A percentile compares a stretch with the other conserved stretches of the same genome.
Conservation (phyloP, 441 rosid species). For the Euphorbia celastroides region DNA sequence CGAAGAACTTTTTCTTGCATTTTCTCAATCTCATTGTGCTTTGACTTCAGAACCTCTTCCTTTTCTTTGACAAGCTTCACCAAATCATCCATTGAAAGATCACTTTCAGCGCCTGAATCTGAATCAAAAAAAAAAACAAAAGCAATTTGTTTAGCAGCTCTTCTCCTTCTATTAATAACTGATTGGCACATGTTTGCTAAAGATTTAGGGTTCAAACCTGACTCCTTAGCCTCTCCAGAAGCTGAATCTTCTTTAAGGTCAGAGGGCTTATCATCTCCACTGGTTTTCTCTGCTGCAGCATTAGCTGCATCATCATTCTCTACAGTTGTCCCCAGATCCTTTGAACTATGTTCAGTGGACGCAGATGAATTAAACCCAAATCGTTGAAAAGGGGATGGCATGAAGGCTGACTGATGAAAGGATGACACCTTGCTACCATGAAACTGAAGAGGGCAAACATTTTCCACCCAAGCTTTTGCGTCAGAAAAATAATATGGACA, state of each 20-base stretch:
- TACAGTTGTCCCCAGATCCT: slow-evolving; percentile 29
- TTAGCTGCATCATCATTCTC: slow-evolving; percentile 20
- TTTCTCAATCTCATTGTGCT: slow-evolving; percentile 54
- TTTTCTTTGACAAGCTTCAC: slow-evolving; percentile 66
- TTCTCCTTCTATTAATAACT: slow-evolving; percentile 29
- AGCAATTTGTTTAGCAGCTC: slow-evolving; percentile 36
- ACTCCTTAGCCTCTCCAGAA: slow-evolving; percentile 29
- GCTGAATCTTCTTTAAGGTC: slow-evolving; percentile 22
- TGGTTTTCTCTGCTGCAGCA: slow-evolving; percentile 21
- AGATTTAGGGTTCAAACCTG: slow-evolving; percentile 35
- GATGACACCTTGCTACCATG: slow-evolving; percentile 35
- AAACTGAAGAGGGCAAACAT: slow-evolving; percentile 29
- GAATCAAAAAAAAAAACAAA: slow-evolving; percentile 55
- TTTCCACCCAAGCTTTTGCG: not conserved
- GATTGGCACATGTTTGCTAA: slow-evolving; percentile 23
- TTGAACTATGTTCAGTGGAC: slow-evolving; percentile 52
- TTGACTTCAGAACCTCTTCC: slow-evolving; percentile 61
- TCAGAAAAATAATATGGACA: not conserved
- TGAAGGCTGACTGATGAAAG: slow-evolving; percentile 33
- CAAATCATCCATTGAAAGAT: slow-evolving; percentile 64
- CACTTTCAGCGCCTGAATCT: slow-evolving; percentile 47
- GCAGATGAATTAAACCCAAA: slow-evolving; percentile 68
- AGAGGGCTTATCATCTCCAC: slow-evolving; percentile 28
- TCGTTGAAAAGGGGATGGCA: slow-evolving; percentile 41
- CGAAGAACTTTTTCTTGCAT: slow-evolving; percentile 87